phyloP scores from a whole-genome alignment of 805 yeast species.

The Suhomyces emberorum region DNA sequence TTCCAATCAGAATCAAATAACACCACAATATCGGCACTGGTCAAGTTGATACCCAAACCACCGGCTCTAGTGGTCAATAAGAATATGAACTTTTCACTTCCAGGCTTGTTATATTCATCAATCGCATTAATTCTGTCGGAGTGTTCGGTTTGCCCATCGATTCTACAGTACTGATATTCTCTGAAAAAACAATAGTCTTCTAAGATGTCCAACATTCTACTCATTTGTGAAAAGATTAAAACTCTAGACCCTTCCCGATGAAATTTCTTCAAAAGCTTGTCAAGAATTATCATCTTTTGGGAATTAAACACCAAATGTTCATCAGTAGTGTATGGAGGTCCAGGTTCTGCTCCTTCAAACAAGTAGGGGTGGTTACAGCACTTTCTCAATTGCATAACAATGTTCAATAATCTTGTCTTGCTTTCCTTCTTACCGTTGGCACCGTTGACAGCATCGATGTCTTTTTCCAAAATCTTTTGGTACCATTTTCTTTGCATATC shows the following conservation, averaged over 20 bases:
- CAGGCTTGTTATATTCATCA: constrained; percentile 78
- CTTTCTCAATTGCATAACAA: constrained; percentile 81
- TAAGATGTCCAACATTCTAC: constrained; percentile 72
- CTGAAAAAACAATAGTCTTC: constrained; percentile 78
- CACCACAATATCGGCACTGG: constrained; percentile 76
- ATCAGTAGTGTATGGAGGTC: constrained; percentile 84
- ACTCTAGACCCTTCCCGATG: constrained; percentile 73
- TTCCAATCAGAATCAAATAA: constrained; percentile 84
- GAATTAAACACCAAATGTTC: constrained; percentile 76
- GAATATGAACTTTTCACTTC: constrained; percentile 67
- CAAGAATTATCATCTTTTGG: constrained; percentile 68
- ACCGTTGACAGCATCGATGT: constrained; percentile 83
- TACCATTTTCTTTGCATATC: constrained; percentile 81
- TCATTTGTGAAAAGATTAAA: constrained; percentile 79
- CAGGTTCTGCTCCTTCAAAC: constrained; percentile 87
- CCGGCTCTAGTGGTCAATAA: constrained; percentile 84
- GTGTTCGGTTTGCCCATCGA: constrained; percentile 82
- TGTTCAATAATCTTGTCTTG: constrained; percentile 70
- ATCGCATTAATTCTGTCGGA: constrained; percentile 71
- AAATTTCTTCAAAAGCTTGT: constrained; percentile 58
- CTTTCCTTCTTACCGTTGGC: constrained; percentile 71
- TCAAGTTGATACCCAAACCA: constrained; percentile 81
- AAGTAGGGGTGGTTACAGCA: constrained; percentile 85
- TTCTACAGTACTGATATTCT: constrained; percentile 68
- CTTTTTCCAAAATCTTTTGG: constrained; percentile 71